Evolutionary conservation across 805 yeast species (phyloP).

Genomic region (Yarrowia keelungensis): DNA sequence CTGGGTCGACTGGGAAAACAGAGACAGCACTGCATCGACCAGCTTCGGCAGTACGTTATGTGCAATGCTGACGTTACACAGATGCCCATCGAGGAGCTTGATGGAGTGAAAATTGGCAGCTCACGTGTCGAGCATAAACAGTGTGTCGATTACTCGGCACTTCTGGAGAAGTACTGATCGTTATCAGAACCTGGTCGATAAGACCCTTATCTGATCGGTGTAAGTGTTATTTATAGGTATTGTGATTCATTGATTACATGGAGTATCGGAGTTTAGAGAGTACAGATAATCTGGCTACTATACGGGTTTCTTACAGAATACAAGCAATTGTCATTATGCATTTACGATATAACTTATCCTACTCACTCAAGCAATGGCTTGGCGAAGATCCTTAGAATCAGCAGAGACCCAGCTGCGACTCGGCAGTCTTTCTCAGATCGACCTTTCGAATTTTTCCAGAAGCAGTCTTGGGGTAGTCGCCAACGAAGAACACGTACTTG

Average conservation of each 20-base stretch:
- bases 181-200: background rate
- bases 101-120: constrained; percentile 17
- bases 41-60: constrained; percentile 24
- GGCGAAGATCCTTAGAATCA: background rate
- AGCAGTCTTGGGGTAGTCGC: constrained; percentile 49
- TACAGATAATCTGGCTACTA: too few relatives aligned
- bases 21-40: constrained; percentile 16
- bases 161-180: constrained; percentile 3
- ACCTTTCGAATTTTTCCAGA: constrained; percentile 49
- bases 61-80: constrained; percentile 11
- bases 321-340: constrained; percentile 4
- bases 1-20: constrained; percentile 7
- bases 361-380: background rate
- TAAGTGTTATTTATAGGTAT: too few relatives aligned
- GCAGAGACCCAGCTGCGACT: constrained; percentile 24
- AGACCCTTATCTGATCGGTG: too few relatives aligned
- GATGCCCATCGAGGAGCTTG: constrained; percentile 18
- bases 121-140: constrained; percentile 19
- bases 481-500: constrained; percentile 44
- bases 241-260: too few relatives aligned
- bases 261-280: too few relatives aligned
- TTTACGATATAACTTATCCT: constrained; percentile 15
- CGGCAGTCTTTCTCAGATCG: constrained; percentile 44
- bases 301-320: too few relatives aligned
- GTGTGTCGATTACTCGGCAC: background rate